phyloP scores from a whole-genome alignment of 2,329 filamentous ascomycete species.

The Trichoderma sp. region DNA sequence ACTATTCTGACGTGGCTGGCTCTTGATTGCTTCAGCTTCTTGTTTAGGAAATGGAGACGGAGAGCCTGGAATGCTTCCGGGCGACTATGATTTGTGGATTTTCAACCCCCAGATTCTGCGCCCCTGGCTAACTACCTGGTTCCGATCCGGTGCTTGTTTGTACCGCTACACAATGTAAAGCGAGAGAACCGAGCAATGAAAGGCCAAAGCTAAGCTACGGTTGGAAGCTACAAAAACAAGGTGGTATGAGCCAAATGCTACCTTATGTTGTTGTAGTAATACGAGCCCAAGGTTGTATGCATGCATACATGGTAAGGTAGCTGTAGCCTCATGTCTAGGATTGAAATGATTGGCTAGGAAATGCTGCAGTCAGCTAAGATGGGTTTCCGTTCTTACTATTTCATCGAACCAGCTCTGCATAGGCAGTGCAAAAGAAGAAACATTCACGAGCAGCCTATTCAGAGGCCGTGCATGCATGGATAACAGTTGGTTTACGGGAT shows the following conservation, averaged over 20 bases:
- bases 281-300: neutral
- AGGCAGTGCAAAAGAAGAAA: neutral
- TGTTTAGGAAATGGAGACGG: neutral
- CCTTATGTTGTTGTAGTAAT: neutral
- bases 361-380: neutral
- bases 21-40: slow-evolving; percentile 4
- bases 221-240: neutral
- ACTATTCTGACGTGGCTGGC: neutral
- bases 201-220: neutral
- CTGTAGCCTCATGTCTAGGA: neutral
- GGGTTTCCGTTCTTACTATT: neutral
- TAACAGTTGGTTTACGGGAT: neutral
- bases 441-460: neutral
- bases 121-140: neutral
- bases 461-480: neutral
- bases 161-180: neutral
- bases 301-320: too few relatives aligned
- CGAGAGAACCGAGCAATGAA: neutral
- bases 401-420: neutral
- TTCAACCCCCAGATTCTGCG: slow-evolving; percentile 10
- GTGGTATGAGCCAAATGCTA: neutral
- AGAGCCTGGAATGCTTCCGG: neutral
- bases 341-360: neutral
- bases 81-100: slow-evolving; percentile 3
- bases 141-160: neutral